Evolutionary conservation across 2,329 filamentous ascomycete species (phyloP).

Genomic region (Colletotrichum falcatum): DNA sequence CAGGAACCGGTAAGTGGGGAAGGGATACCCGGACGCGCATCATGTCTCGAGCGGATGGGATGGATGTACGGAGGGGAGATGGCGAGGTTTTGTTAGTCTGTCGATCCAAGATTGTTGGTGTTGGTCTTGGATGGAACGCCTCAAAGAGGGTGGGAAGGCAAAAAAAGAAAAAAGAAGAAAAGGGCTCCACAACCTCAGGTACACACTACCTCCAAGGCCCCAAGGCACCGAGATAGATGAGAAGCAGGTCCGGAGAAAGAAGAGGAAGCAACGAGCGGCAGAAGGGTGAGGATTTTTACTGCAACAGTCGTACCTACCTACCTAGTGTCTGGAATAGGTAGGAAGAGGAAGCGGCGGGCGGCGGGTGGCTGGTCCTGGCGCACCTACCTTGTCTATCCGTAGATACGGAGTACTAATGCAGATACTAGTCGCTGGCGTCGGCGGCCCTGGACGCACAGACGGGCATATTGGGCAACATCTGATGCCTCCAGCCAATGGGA

Average conservation of each 20-base stretch:
- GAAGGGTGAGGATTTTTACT: slow-evolving; percentile 15
- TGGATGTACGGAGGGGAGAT: not conserved
- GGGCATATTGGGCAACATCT: not conserved
- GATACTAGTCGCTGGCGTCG: not conserved
- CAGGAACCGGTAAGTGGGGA: slow-evolving; percentile 29
- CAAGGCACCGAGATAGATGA: not conserved
- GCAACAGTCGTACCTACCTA: not conserved
- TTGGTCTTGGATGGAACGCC: not conserved
- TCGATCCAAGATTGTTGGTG: not conserved
- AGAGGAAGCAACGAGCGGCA: slow-evolving; percentile 15
- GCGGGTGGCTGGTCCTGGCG: not conserved
- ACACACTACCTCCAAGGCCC: not conserved
- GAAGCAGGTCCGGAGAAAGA: not conserved
- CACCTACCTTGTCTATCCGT: too few species aligned
- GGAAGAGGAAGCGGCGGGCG: not conserved
- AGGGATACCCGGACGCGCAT: not conserved
- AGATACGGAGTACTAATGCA: too few species aligned
- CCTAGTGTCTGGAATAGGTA: not conserved
- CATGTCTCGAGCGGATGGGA: not conserved
- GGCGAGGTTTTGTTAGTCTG: not conserved
- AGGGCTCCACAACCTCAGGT: too few species aligned
- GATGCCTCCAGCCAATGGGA: slow-evolving; percentile 43
- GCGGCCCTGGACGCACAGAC: slow-evolving; percentile 21
- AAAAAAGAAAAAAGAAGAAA: too few species aligned
- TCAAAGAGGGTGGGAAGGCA: too few species aligned